These are phyloP conservation scores for Tetrapisispora fleetii DNA, from an alignment of 805 yeast species.

Conservation along the genomic window DNA sequence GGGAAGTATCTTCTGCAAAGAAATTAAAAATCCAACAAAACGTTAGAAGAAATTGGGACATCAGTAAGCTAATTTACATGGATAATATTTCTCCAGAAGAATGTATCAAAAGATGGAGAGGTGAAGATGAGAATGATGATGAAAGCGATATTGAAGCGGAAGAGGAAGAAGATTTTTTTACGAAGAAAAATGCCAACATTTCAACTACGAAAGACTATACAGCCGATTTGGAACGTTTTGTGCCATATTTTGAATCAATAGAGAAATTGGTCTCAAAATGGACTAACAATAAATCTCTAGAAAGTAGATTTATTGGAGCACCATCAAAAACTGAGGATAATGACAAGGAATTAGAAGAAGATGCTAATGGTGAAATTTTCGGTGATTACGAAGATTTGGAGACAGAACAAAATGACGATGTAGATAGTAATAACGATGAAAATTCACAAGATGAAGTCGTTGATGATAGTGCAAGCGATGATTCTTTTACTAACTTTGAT, in stretches of 20 bases:
- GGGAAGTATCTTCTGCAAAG: slow-evolving; percentile 42
- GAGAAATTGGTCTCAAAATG: slow-evolving; percentile 25
- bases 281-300: slow-evolving; percentile 21
- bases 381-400: slow-evolving; percentile 52
- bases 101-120: slow-evolving; percentile 62
- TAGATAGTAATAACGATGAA: slow-evolving; percentile 7
- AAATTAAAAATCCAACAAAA: slow-evolving; percentile 44
- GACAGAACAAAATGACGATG: slow-evolving; percentile 11
- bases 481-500: slow-evolving; percentile 33
- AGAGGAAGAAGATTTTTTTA: slow-evolving; percentile 44
- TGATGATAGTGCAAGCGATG: slow-evolving; percentile 28
- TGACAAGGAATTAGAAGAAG: slow-evolving; percentile 29
- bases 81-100: slow-evolving; percentile 67
- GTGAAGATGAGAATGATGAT: slow-evolving; percentile 39
- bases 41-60: slow-evolving; percentile 56
- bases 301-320: slow-evolving; percentile 25
- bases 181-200: slow-evolving; percentile 34
- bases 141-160: slow-evolving; percentile 32
- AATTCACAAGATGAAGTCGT: slow-evolving; percentile 4
- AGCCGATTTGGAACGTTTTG: slow-evolving; percentile 26
- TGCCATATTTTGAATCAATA: slow-evolving; percentile 28
- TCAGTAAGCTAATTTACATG: slow-evolving; percentile 71
- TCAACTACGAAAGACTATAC: slow-evolving; percentile 6
- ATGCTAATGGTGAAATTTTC: slow-evolving; percentile 41
- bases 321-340: slow-evolving; percentile 22